Base-by-base conservation (phyloP, 352 stramenopile species). In the Phytophthora pinifolia region DNA sequence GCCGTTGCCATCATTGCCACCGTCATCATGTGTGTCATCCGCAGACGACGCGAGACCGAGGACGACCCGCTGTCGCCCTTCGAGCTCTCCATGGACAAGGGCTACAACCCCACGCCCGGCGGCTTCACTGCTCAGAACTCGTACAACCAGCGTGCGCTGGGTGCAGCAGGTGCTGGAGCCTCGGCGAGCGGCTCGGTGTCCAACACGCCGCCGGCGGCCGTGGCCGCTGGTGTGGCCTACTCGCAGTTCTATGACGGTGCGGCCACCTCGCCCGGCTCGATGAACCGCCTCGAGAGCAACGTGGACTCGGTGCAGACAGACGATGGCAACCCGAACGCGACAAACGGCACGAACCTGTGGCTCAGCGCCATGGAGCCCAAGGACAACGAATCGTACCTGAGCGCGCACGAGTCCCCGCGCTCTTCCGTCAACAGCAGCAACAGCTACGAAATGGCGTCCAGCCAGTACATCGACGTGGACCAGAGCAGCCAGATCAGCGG, bases 11-110 rank as follows among this genome's bases (percentile, higher is more conserved):
- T 92, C 17, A 57, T 89, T 17, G 73, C 74, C 15, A 62, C 79
- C 37, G 60, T 89, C 32, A 69, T 80, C 36, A 82, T 88, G 63
- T 73, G 70, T 22, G 29, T 76, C 22, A 76, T 85, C 14, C 82
- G 77, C 58, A 70, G 67, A 46, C 70, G 70, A 32, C 73, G 74
- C 31, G 76, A 89, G 13, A 47, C 62, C 6, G 77, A 92, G 29
- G 82, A 92, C 49, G 82, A 92, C 46, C 82, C 82, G 51, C 55
- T 92, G 45, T 92, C 82, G 61, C 82, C 82, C 2, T 92, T 92
- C 46, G 79, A 92, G 65, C 70, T 92, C 30, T 92, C 82, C 30
- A 89, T 92, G 79, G 82, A 92, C 70, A 92, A 92, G 76, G 76
- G 75, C 31, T 89, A 86, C 67, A 70, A 64, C 35, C 62, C 64